Base-by-base conservation (phyloP, 169 alveolate species). In the Eimeria zaria region DNA sequence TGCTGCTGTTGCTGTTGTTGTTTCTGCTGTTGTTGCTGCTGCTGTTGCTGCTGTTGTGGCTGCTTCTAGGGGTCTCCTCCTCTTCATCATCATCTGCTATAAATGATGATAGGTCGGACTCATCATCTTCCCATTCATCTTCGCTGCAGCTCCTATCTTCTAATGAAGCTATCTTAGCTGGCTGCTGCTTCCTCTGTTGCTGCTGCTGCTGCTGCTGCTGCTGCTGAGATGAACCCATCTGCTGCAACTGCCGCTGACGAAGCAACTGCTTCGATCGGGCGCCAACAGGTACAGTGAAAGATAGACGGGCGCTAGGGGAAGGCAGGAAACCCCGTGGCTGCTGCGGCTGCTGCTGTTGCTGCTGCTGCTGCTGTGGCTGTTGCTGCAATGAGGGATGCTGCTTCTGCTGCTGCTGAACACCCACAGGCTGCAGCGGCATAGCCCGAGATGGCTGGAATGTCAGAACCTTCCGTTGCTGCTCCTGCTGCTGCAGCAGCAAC, bases 161-260 rank as follows among this genome's bases (percentile, higher is more conserved):
- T 33, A n/a, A n/a, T 20, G 80, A 2, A 27, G 30, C 12, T 33
- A 41, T 41, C 44, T 78, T 46, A 11, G 71, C 71, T 62, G 71
- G 69, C 64, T n/a, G 88, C 51, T 81, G 69, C 90, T 24, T 16
- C 51, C 8, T 6, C 90, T 53, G 90, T 73, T 53, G 90, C 90
- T 81, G 90, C 69, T 18, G 90, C 90, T 48, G 58, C 24, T 33
- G 33, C 89, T 39, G 24, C 27, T 24, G 89, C 89, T 36, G 58
- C 67, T n/a, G 89, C 53, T n/a, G 84, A 4, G 16, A 24, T 64
- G 58, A 22, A 18, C 39, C 58, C 89, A 39, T 60, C 89, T 46
- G 89, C 89, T 39, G 89, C 58, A 48, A 64, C 89, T 55, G 69
- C 22, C 90, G 87, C 87, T 76, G 87, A 16, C 87, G 55, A 71